Conservation (phyloP, 768 basidiomycete genomes). For the Russula emetica region DNA sequence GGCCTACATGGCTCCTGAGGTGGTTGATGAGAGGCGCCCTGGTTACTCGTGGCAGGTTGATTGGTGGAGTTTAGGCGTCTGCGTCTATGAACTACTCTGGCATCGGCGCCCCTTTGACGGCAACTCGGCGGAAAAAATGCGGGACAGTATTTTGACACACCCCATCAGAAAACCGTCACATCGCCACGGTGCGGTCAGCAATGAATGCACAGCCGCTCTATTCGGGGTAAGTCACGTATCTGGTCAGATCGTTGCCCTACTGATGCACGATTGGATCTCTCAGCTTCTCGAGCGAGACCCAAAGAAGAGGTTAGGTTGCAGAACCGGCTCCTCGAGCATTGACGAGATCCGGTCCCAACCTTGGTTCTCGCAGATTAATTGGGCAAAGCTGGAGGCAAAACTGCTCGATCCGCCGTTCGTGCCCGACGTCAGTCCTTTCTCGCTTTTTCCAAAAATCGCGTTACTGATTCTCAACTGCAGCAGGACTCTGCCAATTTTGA, state of each 20-base stretch:
- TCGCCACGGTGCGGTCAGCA: constrained; percentile 47
- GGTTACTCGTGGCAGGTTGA: constrained; percentile 93
- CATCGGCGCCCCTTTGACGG: constrained; percentile 85
- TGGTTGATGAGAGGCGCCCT: constrained; percentile 63
- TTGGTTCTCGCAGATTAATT: constrained; percentile 82
- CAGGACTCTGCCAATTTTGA: constrained; percentile 98
- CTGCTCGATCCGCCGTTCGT: constrained; percentile 76
- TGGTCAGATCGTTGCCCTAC: neutral
- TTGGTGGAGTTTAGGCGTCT: constrained; percentile 94
- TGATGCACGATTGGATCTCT: constrained; percentile 3
- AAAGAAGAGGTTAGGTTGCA: constrained; percentile 75
- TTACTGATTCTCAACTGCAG: constrained; percentile 40
- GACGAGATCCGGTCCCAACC: constrained; percentile 76
- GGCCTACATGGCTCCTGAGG: constrained; percentile 99
- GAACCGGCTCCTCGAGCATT: constrained; percentile 60
- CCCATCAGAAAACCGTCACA: constrained; percentile 64
- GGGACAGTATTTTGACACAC: constrained; percentile 78
- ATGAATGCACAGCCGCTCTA: constrained; percentile 62
- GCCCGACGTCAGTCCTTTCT: constrained; percentile 72
- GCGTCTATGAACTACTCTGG: constrained; percentile 86
- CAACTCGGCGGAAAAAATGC: constrained; percentile 83
- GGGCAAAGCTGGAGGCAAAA: constrained; percentile 72
- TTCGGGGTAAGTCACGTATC: constrained; percentile 50
- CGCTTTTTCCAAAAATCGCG: neutral
- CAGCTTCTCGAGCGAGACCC: constrained; percentile 86